Base-by-base conservation (phyloP, 805 yeast genomes). In the Maudiozyma saulgeensis region DNA sequence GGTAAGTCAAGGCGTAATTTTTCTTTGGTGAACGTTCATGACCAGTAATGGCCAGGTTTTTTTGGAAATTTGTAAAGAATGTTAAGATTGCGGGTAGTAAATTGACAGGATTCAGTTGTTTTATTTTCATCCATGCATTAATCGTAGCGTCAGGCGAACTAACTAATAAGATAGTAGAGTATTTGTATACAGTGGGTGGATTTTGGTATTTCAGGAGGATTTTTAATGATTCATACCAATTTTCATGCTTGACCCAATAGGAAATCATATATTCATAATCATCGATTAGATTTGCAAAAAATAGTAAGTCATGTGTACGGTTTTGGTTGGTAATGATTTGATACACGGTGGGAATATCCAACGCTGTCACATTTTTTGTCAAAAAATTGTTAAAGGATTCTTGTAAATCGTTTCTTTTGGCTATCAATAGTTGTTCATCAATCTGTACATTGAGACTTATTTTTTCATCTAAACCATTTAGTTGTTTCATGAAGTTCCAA, bases 41-140 rank as follows among this genome's bases (percentile, higher is more conserved):
- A 73, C 64, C 1, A 11, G 70, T 63, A 32, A 0, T 77, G 68
- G 8, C 68, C 2, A 23, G 26, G 41, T 54, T 53, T 45, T 51
- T 49, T 42, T 58, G 61, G 35, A 68, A 68, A 45, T 70, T 73
- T 39, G 80, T 76, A 57, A 82, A 81, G 65, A 84, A 88, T 0
- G 81, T 75, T 52, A 89, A 64, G 12, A 91, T 69, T 0, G 96
- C 81, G 2, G 96, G 95, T 2, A 93, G 64, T 21, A 93, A 70
- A 51, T 74, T 79, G 13, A 76, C 74, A 44, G 84, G 82, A 50
- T 85, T 78, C 2, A 91, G 54, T 7, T 61, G 58, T 25, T 67
- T 68, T 0, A 72, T 58, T 46, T 71, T 75, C 59, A 86, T 75
- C 97, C 97, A 93, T 0, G 86, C 73, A 46, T 82, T 84, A 1